A percentile compares a stretch with the other conserved stretches of the same genome.
These are phyloP conservation scores for Populus deltoides DNA, from an alignment of 345 rosid species.

Conservation along the genomic window DNA sequence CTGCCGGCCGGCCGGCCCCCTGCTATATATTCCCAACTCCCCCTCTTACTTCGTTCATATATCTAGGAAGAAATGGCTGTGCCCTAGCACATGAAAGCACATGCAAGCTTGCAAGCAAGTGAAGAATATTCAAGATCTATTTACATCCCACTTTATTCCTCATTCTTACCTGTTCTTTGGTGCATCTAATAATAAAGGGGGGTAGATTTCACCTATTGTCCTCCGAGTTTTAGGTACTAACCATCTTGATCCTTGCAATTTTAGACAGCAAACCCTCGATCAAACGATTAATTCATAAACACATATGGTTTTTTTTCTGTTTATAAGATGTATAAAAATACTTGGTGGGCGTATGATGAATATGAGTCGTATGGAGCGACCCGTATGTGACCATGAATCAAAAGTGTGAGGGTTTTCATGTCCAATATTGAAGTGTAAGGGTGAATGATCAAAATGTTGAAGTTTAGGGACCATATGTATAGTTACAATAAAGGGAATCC, in stretches of 20 bases:
- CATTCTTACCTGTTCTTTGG: neutral
- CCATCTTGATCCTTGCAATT: neutral
- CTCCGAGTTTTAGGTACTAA: neutral
- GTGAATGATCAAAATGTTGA: neutral
- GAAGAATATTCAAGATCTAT: neutral
- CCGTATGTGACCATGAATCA: neutral
- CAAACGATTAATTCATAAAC: no score
- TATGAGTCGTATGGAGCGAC: neutral
- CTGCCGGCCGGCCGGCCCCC: no score
- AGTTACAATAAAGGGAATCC: neutral
- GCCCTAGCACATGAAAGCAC: neutral
- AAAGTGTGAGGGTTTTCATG: no score
- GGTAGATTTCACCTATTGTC: neutral
- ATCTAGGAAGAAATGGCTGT: neutral
- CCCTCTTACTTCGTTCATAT: no score
- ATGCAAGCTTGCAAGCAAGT: neutral
- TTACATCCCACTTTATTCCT: neutral
- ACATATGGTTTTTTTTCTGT: no score
- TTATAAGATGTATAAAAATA: no score
- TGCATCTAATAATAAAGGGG: neutral
- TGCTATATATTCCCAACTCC: no score
- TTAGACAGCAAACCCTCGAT: no score
- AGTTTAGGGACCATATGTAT: neutral
- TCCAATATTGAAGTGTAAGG: neutral
- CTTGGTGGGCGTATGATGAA: neutral